A percentile compares a stretch with the other conserved stretches of the same genome.
Evolutionary conservation across 2,329 filamentous ascomycete genomes (phyloP).

Genomic region (Annulohypoxylon truncatum): DNA sequence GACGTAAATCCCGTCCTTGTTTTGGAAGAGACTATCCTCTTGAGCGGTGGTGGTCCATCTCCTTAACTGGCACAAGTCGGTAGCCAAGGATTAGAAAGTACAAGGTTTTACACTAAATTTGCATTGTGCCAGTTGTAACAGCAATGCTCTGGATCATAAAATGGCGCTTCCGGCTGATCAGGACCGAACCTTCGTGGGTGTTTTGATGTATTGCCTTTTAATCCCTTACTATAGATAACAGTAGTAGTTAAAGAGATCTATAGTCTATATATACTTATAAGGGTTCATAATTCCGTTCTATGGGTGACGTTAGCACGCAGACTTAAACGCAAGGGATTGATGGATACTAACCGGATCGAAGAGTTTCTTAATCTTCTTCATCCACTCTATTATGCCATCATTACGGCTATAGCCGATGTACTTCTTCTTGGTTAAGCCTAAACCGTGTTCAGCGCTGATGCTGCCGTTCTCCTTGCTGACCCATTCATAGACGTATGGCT

Average conservation of each 20-base stretch:
- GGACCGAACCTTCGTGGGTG: too few relatives aligned
- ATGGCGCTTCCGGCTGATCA: too few relatives aligned
- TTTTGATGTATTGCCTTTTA: too few relatives aligned
- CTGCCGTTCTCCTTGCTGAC: slow-evolving; percentile 87
- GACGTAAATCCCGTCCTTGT: neutral
- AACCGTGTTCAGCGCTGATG: slow-evolving; percentile 95
- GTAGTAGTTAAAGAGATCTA: too few relatives aligned
- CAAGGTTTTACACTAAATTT: too few relatives aligned
- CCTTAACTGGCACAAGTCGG: too few relatives aligned
- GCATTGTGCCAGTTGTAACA: too few relatives aligned
- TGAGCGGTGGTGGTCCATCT: too few relatives aligned
- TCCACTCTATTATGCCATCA: slow-evolving; percentile 86
- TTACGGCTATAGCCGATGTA: slow-evolving; percentile 94
- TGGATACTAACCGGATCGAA: slow-evolving; percentile 85
- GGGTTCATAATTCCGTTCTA: slow-evolving; percentile 99
- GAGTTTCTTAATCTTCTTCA: slow-evolving; percentile 93
- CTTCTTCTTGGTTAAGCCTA: slow-evolving; percentile 95
- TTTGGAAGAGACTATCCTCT: neutral
- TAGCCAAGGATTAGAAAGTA: too few relatives aligned
- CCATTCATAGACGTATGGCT: slow-evolving; percentile 99
- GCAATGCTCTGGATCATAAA: too few relatives aligned
- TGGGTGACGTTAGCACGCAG: slow-evolving; percentile 33
- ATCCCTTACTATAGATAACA: too few relatives aligned
- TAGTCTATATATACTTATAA: slow-evolving; percentile 86
- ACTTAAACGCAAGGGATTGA: slow-evolving; percentile 6